These are phyloP conservation scores for Boletus rufocinnamomeus DNA, from an alignment of 768 basidiomycete species.

Conservation along the genomic window DNA sequence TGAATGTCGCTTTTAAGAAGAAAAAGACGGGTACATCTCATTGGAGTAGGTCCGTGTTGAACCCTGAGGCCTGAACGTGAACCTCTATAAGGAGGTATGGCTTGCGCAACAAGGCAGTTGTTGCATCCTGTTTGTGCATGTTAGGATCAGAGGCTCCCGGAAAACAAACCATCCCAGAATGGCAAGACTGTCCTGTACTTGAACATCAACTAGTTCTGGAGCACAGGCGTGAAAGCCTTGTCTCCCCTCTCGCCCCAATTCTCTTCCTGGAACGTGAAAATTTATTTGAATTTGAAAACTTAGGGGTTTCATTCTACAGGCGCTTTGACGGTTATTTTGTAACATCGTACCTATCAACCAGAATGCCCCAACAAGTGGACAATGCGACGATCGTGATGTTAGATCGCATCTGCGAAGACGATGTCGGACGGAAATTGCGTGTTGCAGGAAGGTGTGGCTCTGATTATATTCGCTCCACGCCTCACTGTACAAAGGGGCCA, in stretches of 20 bases:
- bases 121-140: slow-evolving; percentile 26
- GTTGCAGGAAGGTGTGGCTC: slow-evolving; percentile 57
- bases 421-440: slow-evolving; percentile 55
- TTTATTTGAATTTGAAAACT: slow-evolving; percentile 2
- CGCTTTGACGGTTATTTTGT: slow-evolving; percentile 1
- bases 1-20: background rate
- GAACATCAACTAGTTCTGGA: background rate
- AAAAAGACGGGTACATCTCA: background rate
- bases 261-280: slow-evolving; percentile 4
- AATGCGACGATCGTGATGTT: slow-evolving; percentile 48
- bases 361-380: slow-evolving; percentile 54
- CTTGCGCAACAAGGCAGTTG: background rate
- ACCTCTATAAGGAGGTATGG: background rate
- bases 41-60: background rate
- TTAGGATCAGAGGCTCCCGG: slow-evolving; percentile 32
- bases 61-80: no score
- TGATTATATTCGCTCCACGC: slow-evolving; percentile 19
- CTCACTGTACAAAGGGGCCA: slow-evolving; percentile 12
- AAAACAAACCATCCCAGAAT: slow-evolving; percentile 26
- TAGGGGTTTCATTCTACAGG: background rate
- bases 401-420: slow-evolving; percentile 38
- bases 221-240: slow-evolving; percentile 1
- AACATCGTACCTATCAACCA: slow-evolving; percentile 1
- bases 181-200: slow-evolving; percentile 9
- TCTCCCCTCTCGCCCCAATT: slow-evolving; percentile 2